Evolutionary conservation across 495 filamentous ascomycete species (phyloP).

Genomic region (Annulohypoxylon stygium): DNA sequence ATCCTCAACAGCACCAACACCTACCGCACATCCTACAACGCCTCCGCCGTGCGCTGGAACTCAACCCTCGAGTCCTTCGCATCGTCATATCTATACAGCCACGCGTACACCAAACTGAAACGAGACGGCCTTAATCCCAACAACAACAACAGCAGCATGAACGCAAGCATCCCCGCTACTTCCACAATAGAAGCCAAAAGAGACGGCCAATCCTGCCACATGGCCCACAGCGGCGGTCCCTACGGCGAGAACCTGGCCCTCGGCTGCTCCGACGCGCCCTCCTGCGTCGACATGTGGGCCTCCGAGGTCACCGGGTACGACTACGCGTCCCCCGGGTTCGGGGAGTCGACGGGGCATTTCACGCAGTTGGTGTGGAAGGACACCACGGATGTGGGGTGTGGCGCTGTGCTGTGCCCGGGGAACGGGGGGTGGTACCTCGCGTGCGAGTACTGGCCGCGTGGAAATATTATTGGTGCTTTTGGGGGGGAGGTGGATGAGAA

Average conservation of each 20-base stretch:
- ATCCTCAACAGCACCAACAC: slow-evolving; percentile 76
- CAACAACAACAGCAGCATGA: slow-evolving; percentile 55
- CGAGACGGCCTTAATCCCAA: neutral
- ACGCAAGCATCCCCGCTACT: neutral
- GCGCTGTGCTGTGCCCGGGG: slow-evolving; percentile 67
- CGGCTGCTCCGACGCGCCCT: slow-evolving; percentile 71
- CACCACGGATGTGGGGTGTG: slow-evolving; percentile 79
- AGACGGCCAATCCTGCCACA: slow-evolving; percentile 69
- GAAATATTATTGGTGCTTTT: slow-evolving; percentile 77
- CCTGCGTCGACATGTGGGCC: slow-evolving; percentile 76
- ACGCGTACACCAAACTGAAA: neutral
- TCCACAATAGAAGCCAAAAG: neutral
- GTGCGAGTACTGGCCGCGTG: slow-evolving; percentile 82
- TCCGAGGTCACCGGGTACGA: slow-evolving; percentile 72
- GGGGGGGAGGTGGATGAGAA: slow-evolving; percentile 61
- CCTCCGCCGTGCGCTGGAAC: slow-evolving; percentile 74
- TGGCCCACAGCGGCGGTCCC: slow-evolving; percentile 74
- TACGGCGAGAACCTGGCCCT: slow-evolving; percentile 85
- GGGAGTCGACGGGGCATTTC: slow-evolving; percentile 81
- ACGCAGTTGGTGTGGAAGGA: slow-evolving; percentile 86
- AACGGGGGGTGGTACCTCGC: slow-evolving; percentile 77
- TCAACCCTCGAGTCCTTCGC: slow-evolving; percentile 69
- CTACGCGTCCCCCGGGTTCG: slow-evolving; percentile 68
- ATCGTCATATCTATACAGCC: slow-evolving; percentile 44
- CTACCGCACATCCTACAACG: slow-evolving; percentile 75